Conservation (phyloP, 23 red algal genomes). For the Gracilariopsis chorda region DNA sequence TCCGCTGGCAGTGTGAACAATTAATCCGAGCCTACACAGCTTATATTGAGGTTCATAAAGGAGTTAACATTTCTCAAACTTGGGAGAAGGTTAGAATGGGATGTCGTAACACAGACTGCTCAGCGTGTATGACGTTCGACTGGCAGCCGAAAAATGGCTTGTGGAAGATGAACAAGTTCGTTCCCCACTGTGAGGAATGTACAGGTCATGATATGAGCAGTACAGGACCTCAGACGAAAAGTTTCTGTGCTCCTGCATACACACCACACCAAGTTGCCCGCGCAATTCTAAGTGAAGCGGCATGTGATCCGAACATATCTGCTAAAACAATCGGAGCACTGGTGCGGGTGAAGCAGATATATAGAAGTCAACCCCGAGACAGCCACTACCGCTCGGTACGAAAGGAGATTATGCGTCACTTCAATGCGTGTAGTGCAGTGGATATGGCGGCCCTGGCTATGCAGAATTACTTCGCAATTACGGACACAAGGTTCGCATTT, state of each 20-base stretch:
- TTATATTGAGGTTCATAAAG: not conserved
- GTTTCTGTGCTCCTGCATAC: not conserved
- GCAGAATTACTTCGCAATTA: not conserved
- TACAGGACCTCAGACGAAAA: not conserved
- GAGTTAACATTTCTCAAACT: constrained; percentile 6
- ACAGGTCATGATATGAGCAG: not conserved
- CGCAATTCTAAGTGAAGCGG: not conserved
- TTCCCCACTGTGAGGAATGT: constrained; percentile 14
- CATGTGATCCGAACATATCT: constrained; percentile 5
- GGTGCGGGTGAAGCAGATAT: not conserved
- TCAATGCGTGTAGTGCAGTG: not conserved
- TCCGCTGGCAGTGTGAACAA: constrained; percentile 44
- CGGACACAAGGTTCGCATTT: not conserved
- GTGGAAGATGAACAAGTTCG: constrained; percentile 34
- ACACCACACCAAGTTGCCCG: not conserved
- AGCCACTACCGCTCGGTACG: not conserved
- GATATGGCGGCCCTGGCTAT: constrained; percentile 46
- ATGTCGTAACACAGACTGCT: not conserved
- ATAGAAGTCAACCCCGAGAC: constrained; percentile 18
- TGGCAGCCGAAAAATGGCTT: not conserved
- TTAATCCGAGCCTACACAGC: constrained; percentile 43
- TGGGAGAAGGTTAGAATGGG: constrained; percentile 12
- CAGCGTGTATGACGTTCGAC: constrained; percentile 7
- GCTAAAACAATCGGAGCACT: not conserved
- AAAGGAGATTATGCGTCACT: not conserved